Evolutionary conservation across 208 protist species (phyloP).

Genomic region (Entamoeba histolytica): DNA sequence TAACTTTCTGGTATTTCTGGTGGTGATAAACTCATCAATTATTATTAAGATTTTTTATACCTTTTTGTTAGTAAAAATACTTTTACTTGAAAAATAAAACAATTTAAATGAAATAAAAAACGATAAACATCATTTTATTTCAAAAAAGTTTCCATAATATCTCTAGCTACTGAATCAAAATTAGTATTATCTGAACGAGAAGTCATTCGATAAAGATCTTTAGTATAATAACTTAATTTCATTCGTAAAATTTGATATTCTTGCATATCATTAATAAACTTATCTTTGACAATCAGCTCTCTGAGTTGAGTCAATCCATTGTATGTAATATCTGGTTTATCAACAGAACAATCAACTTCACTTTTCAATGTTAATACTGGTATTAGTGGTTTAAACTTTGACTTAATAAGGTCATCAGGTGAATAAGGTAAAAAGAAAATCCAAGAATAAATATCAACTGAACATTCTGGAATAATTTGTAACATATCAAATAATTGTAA

Average conservation of each 20-base stretch:
- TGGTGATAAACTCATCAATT: too few relatives aligned
- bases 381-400: neutral
- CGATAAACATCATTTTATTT: neutral
- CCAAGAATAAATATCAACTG: neutral
- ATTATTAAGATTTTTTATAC: too few relatives aligned
- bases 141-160: neutral
- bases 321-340: neutral
- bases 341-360: neutral
- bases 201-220: neutral
- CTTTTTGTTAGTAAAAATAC: too few relatives aligned
- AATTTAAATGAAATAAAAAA: too few relatives aligned
- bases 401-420: neutral
- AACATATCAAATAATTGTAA: neutral
- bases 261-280: neutral
- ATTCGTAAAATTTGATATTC: neutral
- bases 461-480: neutral
- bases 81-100: too few relatives aligned
- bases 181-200: neutral
- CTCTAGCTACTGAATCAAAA: neutral
- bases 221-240: neutral
- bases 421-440: neutral
- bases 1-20: too few relatives aligned
- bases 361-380: neutral
- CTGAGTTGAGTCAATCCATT: neutral
- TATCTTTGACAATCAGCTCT: neutral